phyloP scores from a whole-genome alignment of 2,329 filamentous ascomycete species.

The Cladobotryum mycophilum region DNA sequence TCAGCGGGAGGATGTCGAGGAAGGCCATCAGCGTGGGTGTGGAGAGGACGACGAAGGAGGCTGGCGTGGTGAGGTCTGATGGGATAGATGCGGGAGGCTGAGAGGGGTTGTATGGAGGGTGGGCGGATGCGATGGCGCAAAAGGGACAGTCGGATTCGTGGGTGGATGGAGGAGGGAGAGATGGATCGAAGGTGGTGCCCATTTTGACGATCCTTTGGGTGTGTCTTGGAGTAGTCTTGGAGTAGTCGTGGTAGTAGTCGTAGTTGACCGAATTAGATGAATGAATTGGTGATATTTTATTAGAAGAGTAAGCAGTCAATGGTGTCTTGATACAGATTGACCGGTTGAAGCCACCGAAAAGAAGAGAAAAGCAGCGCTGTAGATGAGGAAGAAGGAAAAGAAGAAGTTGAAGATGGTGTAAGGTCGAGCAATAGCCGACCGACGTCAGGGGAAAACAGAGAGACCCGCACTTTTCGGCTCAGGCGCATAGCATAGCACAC shows the following conservation, averaged over 20 bases:
- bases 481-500: too few relatives aligned
- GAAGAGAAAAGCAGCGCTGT: too few relatives aligned
- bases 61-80: constrained; percentile 32
- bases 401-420: too few relatives aligned
- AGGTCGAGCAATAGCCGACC: too few relatives aligned
- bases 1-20: constrained; percentile 87
- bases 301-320: not conserved
- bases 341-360: too few relatives aligned
- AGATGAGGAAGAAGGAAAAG: too few relatives aligned
- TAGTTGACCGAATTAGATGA: not conserved
- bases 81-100: constrained; percentile 33
- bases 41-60: constrained; percentile 65
- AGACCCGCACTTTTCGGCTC: too few relatives aligned
- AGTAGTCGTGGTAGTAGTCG: too few relatives aligned
- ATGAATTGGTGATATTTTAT: not conserved
- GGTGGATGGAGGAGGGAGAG: constrained; percentile 20
- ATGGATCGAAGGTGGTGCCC: constrained; percentile 30
- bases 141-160: constrained; percentile 48
- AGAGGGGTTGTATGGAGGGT: constrained; percentile 40
- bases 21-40: constrained; percentile 77
- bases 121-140: constrained; percentile 50
- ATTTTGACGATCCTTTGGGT: not conserved
- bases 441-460: too few relatives aligned
- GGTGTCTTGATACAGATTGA: not conserved
- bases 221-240: too few relatives aligned